Conservation (phyloP, 1,139 yeast genomes). For the Ashbya aceris region DNA sequence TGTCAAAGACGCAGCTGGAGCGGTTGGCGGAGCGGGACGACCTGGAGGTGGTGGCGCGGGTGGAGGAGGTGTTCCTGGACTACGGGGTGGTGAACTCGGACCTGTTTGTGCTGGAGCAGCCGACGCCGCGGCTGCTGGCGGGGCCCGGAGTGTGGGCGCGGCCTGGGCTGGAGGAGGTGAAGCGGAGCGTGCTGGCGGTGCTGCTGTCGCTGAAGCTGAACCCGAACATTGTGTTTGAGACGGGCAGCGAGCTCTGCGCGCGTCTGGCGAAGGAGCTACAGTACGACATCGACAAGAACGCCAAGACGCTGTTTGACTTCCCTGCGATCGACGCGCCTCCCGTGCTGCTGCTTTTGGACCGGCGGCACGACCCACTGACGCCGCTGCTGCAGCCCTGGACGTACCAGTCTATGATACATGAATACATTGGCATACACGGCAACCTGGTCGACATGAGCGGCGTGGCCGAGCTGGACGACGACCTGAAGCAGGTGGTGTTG, state of each 20-base stretch:
- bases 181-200: constrained; percentile 51
- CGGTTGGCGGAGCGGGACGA: constrained; percentile 86
- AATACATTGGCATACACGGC: constrained; percentile 69
- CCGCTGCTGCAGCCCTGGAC: constrained; percentile 95
- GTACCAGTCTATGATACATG: constrained; percentile 95
- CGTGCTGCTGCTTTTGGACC: constrained; percentile 64
- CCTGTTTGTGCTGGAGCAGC: constrained; percentile 43
- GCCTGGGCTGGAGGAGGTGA: constrained; percentile 38
- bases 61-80: constrained; percentile 79
- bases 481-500: constrained; percentile 51
- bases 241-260: constrained; percentile 36
- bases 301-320: constrained; percentile 57
- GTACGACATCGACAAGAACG: constrained; percentile 48
- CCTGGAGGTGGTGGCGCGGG: constrained; percentile 63
- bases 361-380: constrained; percentile 85
- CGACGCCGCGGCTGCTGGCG: constrained; percentile 17
- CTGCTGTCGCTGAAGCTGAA: constrained; percentile 64
- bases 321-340: constrained; percentile 61
- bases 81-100: constrained; percentile 65
- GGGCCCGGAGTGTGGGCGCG: constrained; percentile 36
- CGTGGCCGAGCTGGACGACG: constrained; percentile 33
- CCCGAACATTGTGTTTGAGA: constrained; percentile 72
- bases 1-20: constrained; percentile 71
- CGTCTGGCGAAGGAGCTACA: constrained; percentile 65
- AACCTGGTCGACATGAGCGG: constrained; percentile 63